Evolutionary conservation across 495 filamentous ascomycete species (phyloP).

Genomic region (Tricharina praecox): DNA sequence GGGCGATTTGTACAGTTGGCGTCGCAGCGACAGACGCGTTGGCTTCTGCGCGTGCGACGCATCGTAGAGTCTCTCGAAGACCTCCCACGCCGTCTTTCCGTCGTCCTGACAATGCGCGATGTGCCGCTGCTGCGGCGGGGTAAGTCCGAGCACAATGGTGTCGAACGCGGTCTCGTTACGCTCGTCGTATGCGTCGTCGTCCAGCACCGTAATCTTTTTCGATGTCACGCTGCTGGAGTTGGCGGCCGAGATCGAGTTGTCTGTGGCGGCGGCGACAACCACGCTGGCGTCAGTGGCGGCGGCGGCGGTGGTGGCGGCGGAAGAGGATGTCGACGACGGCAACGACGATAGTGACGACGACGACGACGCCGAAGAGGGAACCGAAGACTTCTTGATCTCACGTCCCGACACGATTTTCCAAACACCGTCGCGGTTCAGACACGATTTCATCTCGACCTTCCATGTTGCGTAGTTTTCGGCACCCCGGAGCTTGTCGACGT

Average conservation of each 20-base stretch:
- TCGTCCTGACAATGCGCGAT: slow-evolving; percentile 1
- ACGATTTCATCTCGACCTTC: slow-evolving; percentile 1
- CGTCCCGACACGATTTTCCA: slow-evolving; percentile 5
- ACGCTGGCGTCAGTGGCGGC: no score
- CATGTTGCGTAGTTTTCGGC: slow-evolving; percentile 7
- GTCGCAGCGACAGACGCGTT: slow-evolving; percentile 2
- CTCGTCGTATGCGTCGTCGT: slow-evolving; percentile 1
- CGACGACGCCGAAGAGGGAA: background rate
- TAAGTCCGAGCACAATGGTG: slow-evolving; percentile 1
- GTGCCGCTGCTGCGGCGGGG: background rate
- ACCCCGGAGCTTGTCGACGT: slow-evolving; percentile 1
- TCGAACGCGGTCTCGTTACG: slow-evolving; percentile 7
- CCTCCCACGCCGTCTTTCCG: slow-evolving; percentile 8
- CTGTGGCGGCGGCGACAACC: no score
- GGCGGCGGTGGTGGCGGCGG: background rate
- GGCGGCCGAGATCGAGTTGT: background rate
- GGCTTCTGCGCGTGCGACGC: background rate
- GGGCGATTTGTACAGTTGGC: slow-evolving; percentile 3
- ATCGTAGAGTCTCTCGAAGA: slow-evolving; percentile 5
- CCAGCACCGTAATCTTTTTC: background rate
- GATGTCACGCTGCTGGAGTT: background rate
- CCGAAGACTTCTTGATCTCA: background rate
- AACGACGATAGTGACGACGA: background rate
- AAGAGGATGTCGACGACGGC: background rate
- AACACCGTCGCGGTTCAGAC: slow-evolving; percentile 4